phyloP scores from a whole-genome alignment of 345 rosid species.

The Stellera chamaejasme region DNA sequence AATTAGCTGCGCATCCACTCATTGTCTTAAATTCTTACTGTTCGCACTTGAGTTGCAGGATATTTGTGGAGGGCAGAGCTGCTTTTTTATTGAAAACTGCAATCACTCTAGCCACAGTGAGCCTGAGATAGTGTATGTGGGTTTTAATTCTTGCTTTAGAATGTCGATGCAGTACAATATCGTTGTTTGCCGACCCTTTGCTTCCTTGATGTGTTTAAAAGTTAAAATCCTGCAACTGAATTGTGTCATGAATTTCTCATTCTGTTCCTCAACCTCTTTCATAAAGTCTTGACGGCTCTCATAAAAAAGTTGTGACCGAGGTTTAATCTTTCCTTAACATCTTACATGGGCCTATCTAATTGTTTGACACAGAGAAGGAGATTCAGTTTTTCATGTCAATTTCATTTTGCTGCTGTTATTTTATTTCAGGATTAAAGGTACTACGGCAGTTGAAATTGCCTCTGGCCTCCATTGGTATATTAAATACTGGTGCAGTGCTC shows the following conservation, averaged over 20 bases:
- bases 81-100: constrained; percentile 56
- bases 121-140: constrained; percentile 68
- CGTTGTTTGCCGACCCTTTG: background rate
- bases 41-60: constrained; percentile 44
- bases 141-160: constrained; percentile 8
- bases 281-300: too few species aligned
- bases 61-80: constrained; percentile 62
- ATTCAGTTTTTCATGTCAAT: background rate
- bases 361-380: background rate
- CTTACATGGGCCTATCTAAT: background rate
- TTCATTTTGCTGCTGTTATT: constrained; percentile 1
- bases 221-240: background rate
- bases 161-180: background rate
- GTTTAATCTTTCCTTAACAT: too few species aligned
- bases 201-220: background rate
- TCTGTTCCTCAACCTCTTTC: too few species aligned
- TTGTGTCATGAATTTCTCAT: too few species aligned
- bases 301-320: too few species aligned
- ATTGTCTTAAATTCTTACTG: constrained; percentile 4
- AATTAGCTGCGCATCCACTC: background rate
- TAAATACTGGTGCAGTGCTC: constrained; percentile 81
- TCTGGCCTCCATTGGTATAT: constrained; percentile 94
- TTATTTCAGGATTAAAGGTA: constrained; percentile 58
- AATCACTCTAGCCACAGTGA: constrained; percentile 22
- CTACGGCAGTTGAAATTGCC: constrained; percentile 77